phyloP scores from a whole-genome alignment of 1,284 basidiomycete genomes.

The Ustilago tritici region DNA sequence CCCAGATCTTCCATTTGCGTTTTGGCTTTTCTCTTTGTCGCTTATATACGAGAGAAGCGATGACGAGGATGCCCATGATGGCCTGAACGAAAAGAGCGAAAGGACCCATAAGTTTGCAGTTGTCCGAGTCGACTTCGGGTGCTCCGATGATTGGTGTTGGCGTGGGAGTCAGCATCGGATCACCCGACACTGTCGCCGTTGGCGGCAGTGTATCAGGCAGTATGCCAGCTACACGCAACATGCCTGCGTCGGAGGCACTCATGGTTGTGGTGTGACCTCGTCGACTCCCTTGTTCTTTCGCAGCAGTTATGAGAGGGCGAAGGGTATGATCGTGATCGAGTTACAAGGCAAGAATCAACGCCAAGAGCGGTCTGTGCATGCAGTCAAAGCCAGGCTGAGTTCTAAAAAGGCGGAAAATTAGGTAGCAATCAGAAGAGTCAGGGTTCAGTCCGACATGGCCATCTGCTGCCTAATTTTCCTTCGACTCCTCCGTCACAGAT shows the following conservation, averaged over 20 bases:
- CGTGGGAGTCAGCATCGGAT: slow-evolving; percentile 20
- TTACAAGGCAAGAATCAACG: neutral
- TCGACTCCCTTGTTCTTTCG: neutral
- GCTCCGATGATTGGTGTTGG: slow-evolving; percentile 29
- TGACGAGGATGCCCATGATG: slow-evolving; percentile 86
- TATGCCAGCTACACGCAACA: slow-evolving; percentile 15
- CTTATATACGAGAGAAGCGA: slow-evolving; percentile 87
- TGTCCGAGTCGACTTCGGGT: slow-evolving; percentile 55
- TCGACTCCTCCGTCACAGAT: neutral
- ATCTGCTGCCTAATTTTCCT: neutral
- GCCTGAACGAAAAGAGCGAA: slow-evolving; percentile 75
- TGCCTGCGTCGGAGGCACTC: slow-evolving; percentile 13
- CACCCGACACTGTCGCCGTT: slow-evolving; percentile 14
- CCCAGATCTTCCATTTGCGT: slow-evolving; percentile 92
- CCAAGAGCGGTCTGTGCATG: slow-evolving; percentile 16
- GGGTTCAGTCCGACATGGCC: neutral
- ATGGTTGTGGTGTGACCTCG: slow-evolving; percentile 14
- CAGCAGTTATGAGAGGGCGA: neutral
- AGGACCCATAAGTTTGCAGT: slow-evolving; percentile 62
- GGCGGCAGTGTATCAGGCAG: slow-evolving; percentile 18
- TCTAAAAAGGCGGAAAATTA: neutral
- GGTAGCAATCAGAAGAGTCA: neutral
- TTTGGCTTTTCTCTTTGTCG: slow-evolving; percentile 85
- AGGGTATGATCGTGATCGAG: neutral
- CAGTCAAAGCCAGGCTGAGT: neutral